Evolutionary conservation across 768 basidiomycete species (phyloP).

Genomic region (Strobilomyces echinocephalus): DNA sequence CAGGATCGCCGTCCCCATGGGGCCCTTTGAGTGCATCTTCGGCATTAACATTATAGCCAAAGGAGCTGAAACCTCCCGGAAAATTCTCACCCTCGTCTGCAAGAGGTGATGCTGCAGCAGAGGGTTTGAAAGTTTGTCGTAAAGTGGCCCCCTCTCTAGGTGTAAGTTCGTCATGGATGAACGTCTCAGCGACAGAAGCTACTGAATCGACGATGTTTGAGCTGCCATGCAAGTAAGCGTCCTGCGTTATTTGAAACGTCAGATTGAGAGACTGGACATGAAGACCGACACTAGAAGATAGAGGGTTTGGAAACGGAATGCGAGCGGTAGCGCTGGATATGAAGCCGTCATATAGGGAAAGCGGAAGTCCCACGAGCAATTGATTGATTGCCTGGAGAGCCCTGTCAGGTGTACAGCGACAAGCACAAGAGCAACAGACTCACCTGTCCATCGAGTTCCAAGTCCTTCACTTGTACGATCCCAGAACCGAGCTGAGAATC

Average conservation of each 20-base stretch:
- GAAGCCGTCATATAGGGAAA: conserved; percentile 65
- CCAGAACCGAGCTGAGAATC: conserved; percentile 93
- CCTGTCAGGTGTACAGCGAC: conserved; percentile 13
- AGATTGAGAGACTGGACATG: conserved; percentile 66
- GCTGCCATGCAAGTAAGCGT: conserved; percentile 15
- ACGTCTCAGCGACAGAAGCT: conserved; percentile 79
- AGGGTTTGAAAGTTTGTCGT: conserved; percentile 60
- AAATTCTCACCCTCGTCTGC: conserved; percentile 42
- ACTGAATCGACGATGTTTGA: conserved; percentile 70
- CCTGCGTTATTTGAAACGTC: conserved; percentile 46
- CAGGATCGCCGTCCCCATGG: conserved; percentile 52
- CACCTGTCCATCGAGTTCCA: conserved; percentile 75
- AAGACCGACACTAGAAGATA: conserved; percentile 67
- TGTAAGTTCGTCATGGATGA: conserved; percentile 78
- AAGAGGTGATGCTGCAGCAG: conserved; percentile 26
- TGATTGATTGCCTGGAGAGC: conserved; percentile 69
- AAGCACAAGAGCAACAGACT: conserved; percentile 25
- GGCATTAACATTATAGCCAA: conserved; percentile 27
- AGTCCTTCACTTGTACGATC: conserved; percentile 77
- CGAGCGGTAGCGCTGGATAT: conserved; percentile 71
- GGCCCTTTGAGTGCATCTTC: conserved; percentile 34
- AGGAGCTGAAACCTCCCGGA: conserved; percentile 67
- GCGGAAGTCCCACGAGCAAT: conserved; percentile 58
- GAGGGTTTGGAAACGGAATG: conserved; percentile 82
- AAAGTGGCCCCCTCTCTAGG: conserved; percentile 66